phyloP scores from a whole-genome alignment of 1,284 basidiomycete species.

The Trichosporon sp. region DNA sequence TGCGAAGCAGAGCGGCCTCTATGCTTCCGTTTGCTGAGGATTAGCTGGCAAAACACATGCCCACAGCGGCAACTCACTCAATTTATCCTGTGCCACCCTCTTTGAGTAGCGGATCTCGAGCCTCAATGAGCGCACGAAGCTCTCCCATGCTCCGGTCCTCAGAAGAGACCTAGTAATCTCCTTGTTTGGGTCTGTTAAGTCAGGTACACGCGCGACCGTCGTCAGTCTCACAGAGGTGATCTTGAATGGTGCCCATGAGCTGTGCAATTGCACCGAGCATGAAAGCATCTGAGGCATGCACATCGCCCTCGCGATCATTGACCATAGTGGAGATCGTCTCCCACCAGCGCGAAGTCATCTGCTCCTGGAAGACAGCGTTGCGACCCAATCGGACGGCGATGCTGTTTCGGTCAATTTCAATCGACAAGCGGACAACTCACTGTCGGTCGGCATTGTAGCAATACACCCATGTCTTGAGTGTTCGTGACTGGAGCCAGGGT shows the following conservation, averaged over 20 bases:
- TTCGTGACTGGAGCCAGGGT: background rate
- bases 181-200: slow-evolving; percentile 22
- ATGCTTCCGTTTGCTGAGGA: slow-evolving; percentile 20
- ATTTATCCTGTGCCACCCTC: slow-evolving; percentile 19
- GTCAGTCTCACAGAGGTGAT: slow-evolving; percentile 20
- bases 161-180: slow-evolving; percentile 27
- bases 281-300: slow-evolving; percentile 24
- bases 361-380: slow-evolving; percentile 28
- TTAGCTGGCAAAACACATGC: background rate
- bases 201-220: background rate
- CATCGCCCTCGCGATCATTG: slow-evolving; percentile 13
- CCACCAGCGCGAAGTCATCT: slow-evolving; percentile 33
- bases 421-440: background rate
- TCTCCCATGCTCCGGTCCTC: slow-evolving; percentile 27
- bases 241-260: slow-evolving; percentile 28
- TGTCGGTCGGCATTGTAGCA: slow-evolving; percentile 29
- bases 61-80: slow-evolving; percentile 7
- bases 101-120: slow-evolving; percentile 28
- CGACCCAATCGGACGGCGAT: slow-evolving; percentile 29
- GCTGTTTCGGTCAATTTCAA: background rate
- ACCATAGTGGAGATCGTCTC: slow-evolving; percentile 24
- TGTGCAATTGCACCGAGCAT: slow-evolving; percentile 21
- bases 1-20: slow-evolving; percentile 24
- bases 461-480: slow-evolving; percentile 22
- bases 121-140: slow-evolving; percentile 23